Percentiles rank a stretch among this genome's conserved stretches.
Conservation (phyloP, 2,329 filamentous ascomycete genomes). For the Chrysoporthe deuterocubensis region DNA sequence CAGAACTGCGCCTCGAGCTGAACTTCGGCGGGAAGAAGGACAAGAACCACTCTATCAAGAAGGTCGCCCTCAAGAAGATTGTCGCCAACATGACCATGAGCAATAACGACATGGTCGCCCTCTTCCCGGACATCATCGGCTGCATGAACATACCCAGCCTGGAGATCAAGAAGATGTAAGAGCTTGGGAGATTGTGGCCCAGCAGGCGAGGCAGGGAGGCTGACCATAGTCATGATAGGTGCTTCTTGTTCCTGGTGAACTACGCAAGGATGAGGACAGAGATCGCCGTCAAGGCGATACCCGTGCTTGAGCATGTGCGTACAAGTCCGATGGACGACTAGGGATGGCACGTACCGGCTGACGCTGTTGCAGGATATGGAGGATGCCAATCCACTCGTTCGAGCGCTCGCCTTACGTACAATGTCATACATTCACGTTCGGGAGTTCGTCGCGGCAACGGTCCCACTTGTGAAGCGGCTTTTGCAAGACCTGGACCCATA, state of each 20-base stretch:
- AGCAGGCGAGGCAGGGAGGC: slow-evolving; percentile 2
- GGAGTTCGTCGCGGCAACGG: slow-evolving; percentile 91
- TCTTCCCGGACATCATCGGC: slow-evolving; percentile 92
- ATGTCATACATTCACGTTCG: slow-evolving; percentile 97
- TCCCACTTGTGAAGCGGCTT: slow-evolving; percentile 80
- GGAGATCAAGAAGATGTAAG: slow-evolving; percentile 99
- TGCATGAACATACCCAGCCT: slow-evolving; percentile 95
- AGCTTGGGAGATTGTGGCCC: slow-evolving; percentile 22
- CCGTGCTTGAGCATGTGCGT: slow-evolving; percentile 78
- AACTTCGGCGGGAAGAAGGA: slow-evolving; percentile 96
- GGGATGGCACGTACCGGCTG: slow-evolving; percentile 21
- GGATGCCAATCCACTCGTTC: slow-evolving; percentile 87
- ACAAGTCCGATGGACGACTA: neutral
- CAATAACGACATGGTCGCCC: slow-evolving; percentile 98
- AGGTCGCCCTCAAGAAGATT: slow-evolving; percentile 98
- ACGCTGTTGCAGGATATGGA: slow-evolving; percentile 75
- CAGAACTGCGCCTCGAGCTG: slow-evolving; percentile 92
- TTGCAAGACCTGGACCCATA: slow-evolving; percentile 90
- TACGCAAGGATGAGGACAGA: slow-evolving; percentile 95
- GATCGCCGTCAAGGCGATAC: slow-evolving; percentile 88
- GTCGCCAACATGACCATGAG: slow-evolving; percentile 99
- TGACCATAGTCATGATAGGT: slow-evolving; percentile 60
- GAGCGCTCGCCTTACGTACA: slow-evolving; percentile 88
- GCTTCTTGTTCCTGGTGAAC: slow-evolving; percentile 96
- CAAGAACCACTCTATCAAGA: slow-evolving; percentile 93